Conservation (phyloP, 306 rosid species). For the Lathyrus oleraceus region DNA sequence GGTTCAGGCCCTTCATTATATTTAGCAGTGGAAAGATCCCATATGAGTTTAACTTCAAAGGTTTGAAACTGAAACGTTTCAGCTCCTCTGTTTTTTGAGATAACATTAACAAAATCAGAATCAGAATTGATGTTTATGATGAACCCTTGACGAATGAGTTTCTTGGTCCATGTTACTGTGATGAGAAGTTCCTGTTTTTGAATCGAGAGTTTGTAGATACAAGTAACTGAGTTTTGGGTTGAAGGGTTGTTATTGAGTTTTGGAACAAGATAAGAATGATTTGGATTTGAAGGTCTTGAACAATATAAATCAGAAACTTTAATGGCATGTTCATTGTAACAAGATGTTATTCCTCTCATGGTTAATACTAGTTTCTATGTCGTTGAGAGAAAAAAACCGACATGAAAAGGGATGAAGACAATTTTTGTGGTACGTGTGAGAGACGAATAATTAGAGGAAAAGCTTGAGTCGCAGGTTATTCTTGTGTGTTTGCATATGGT, state of each 20-base stretch:
- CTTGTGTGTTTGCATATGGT: constrained; percentile 31
- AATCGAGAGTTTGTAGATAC: constrained; percentile 52
- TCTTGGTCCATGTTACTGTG: constrained; percentile 55
- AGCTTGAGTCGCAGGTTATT: constrained; percentile 16
- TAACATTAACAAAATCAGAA: background rate
- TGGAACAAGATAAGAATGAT: constrained; percentile 49
- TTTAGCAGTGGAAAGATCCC: constrained; percentile 71
- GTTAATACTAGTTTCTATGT: background rate
- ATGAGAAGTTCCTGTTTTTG: constrained; percentile 47
- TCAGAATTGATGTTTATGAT: constrained; percentile 29
- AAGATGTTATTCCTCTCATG: constrained; percentile 80
- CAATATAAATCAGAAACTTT: constrained; percentile 83
- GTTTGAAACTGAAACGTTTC: constrained; percentile 35
- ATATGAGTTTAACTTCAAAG: constrained; percentile 44
- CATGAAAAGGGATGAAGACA: constrained; percentile 35
- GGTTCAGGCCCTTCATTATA: constrained; percentile 73
- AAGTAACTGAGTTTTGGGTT: constrained; percentile 51
- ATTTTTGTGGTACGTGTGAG: background rate
- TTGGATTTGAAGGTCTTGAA: constrained; percentile 70
- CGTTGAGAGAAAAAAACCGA: constrained; percentile 26
- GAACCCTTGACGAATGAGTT: constrained; percentile 51
- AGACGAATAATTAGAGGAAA: constrained; percentile 15
- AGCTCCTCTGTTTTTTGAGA: constrained; percentile 44
- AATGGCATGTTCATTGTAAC: constrained; percentile 87
- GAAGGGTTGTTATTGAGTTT: constrained; percentile 45